A percentile compares a stretch with the other conserved stretches of the same genome.
phyloP scores from a whole-genome alignment of 2,329 filamentous ascomycete genomes.

The Scedosporium apiospermum region DNA sequence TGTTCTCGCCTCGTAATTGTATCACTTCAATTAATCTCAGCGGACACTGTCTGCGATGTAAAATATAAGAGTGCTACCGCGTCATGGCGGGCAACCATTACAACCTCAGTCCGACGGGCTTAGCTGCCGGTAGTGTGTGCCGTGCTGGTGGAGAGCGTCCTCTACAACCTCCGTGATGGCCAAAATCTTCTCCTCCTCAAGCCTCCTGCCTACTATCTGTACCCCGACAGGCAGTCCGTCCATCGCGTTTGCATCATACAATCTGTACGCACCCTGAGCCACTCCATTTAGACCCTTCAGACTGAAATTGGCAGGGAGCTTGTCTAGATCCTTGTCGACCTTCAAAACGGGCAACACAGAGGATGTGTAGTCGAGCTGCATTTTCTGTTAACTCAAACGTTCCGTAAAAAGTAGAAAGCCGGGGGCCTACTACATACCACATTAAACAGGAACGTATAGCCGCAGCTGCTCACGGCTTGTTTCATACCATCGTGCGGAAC shows the following conservation, averaged over 20 bases:
- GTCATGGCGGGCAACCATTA: not conserved
- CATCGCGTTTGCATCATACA: slow-evolving; percentile 78
- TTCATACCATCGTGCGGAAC: slow-evolving; percentile 81
- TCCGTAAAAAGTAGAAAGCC: not conserved
- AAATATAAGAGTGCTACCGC: not conserved
- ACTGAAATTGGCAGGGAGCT: slow-evolving; percentile 51
- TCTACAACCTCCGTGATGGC: slow-evolving; percentile 73
- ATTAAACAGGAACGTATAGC: slow-evolving; percentile 92
- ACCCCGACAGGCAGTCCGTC: slow-evolving; percentile 79
- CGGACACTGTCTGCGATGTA: not conserved
- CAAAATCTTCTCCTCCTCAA: slow-evolving; percentile 84
- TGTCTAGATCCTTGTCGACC: slow-evolving; percentile 61
- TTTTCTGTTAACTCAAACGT: not conserved
- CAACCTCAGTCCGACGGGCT: not conserved
- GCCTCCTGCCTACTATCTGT: slow-evolving; percentile 67
- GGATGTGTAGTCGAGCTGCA: slow-evolving; percentile 70
- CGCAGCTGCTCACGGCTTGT: slow-evolving; percentile 75
- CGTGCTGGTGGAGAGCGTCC: slow-evolving; percentile 52
- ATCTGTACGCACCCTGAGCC: slow-evolving; percentile 72
- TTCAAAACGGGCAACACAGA: slow-evolving; percentile 80
- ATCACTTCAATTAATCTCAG: too few relatives aligned
- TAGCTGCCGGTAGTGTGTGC: not conserved
- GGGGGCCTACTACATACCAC: slow-evolving; percentile 41
- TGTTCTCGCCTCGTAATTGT: too few relatives aligned
- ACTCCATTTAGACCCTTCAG: slow-evolving; percentile 65